Evolutionary conservation across 2,329 filamentous ascomycete species (phyloP).

Genomic region (Whalleya microplaca): DNA sequence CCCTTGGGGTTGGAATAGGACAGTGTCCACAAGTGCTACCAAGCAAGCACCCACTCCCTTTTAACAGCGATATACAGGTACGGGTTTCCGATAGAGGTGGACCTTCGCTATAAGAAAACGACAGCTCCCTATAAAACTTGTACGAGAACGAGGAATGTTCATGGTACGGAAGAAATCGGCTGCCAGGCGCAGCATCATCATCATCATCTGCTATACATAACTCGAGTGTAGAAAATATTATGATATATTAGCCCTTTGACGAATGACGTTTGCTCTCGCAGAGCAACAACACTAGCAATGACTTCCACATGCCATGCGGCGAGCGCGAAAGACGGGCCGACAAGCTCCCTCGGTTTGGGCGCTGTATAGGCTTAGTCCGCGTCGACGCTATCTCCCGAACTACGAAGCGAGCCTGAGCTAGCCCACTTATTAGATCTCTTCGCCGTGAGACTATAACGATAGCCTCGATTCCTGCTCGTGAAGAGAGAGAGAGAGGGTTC

Average conservation of each 20-base stretch:
- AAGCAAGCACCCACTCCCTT: conserved; percentile 7
- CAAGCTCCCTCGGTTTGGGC: background rate
- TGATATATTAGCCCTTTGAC: conserved; percentile 7
- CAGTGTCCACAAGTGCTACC: conserved; percentile 4
- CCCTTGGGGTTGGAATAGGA: conserved; percentile 3
- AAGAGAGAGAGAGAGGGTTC: background rate
- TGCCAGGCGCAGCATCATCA: conserved; percentile 27
- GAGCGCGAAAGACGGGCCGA: background rate
- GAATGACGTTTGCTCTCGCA: conserved; percentile 10
- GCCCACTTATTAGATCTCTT: background rate
- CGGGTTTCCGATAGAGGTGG: conserved; percentile 3
- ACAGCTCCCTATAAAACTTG: background rate
- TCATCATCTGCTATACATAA: conserved; percentile 17
- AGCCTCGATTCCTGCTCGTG: background rate
- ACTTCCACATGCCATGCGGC: conserved; percentile 8
- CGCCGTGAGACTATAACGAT: background rate
- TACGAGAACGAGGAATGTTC: background rate
- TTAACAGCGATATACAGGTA: conserved; percentile 5
- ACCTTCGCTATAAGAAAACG: background rate
- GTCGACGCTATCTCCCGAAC: background rate
- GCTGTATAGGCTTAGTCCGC: background rate
- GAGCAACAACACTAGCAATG: conserved; percentile 16
- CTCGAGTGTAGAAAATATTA: conserved; percentile 10
- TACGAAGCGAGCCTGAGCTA: background rate
- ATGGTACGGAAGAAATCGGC: conserved; percentile 3